phyloP scores from a whole-genome alignment of 2,329 filamentous ascomycete genomes.

The Penicillium sp. region DNA sequence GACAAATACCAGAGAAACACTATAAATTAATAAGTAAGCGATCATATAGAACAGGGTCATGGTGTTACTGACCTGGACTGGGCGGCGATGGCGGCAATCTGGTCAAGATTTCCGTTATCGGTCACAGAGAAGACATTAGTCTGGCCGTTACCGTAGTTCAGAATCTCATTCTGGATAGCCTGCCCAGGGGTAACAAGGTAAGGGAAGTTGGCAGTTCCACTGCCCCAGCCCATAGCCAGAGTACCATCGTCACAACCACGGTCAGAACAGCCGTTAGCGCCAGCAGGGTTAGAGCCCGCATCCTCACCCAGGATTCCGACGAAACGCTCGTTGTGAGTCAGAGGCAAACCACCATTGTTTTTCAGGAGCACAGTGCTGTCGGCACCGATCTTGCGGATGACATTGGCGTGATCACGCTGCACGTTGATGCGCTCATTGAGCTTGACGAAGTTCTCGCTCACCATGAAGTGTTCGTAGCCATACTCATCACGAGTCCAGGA shows the following conservation, averaged over 20 bases:
- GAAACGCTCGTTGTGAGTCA: slow-evolving; percentile 72
- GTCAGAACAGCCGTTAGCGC: slow-evolving; percentile 77
- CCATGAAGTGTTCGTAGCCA: slow-evolving; percentile 66
- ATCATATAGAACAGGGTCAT: neutral
- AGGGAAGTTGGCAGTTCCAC: slow-evolving; percentile 61
- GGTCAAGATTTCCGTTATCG: slow-evolving; percentile 57
- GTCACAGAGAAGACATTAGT: slow-evolving; percentile 64
- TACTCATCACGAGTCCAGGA: slow-evolving; percentile 81
- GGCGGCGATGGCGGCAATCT: slow-evolving; percentile 53
- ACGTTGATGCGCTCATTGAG: slow-evolving; percentile 85
- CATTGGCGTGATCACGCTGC: slow-evolving; percentile 67
- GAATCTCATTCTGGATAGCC: slow-evolving; percentile 66
- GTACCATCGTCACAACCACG: slow-evolving; percentile 63
- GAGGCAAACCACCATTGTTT: slow-evolving; percentile 73
- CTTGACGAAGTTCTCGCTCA: slow-evolving; percentile 59
- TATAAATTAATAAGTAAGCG: slow-evolving; percentile 4
- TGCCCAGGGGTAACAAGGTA: slow-evolving; percentile 64
- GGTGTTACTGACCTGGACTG: slow-evolving; percentile 37
- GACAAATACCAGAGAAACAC: slow-evolving; percentile 75
- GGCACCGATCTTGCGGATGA: slow-evolving; percentile 76
- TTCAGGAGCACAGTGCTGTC: slow-evolving; percentile 88
- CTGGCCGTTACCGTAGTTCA: slow-evolving; percentile 54
- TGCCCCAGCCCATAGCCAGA: slow-evolving; percentile 65
- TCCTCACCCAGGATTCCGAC: slow-evolving; percentile 81
- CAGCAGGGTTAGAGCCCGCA: slow-evolving; percentile 70